Percentiles rank a stretch among this genome's conserved stretches.
These are phyloP conservation scores for Bruguiera parviflora DNA, from an alignment of 345 rosid genomes.

Conservation along the genomic window DNA sequence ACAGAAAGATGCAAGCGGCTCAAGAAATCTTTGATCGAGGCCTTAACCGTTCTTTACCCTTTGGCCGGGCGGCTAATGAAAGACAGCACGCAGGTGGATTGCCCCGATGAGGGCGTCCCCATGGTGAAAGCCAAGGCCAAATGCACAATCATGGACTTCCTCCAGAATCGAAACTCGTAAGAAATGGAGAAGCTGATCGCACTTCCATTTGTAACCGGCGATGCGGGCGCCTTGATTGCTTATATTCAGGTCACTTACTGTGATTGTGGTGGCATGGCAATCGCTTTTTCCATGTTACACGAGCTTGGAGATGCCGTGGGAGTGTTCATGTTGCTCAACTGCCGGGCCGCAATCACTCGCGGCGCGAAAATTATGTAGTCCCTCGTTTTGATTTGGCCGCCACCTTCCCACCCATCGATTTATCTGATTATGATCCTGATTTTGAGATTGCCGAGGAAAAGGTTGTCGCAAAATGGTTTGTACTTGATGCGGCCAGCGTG, in stretches of 20 bases:
- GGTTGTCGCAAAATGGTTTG: neutral
- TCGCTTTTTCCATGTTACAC: neutral
- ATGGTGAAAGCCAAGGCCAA: neutral
- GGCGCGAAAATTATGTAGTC: neutral
- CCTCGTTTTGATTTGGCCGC: neutral
- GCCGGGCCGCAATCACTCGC: neutral
- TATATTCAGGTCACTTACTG: neutral
- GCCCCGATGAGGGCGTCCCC: neutral
- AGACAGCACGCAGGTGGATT: neutral
- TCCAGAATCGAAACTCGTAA: neutral
- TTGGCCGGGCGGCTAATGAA: neutral
- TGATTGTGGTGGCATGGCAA: neutral
- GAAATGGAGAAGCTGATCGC: neutral
- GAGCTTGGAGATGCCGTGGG: neutral
- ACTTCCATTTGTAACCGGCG: neutral
- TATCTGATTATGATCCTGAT: neutral
- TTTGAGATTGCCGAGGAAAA: neutral
- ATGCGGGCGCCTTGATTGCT: neutral
- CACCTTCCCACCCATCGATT: neutral
- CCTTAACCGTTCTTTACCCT: neutral
- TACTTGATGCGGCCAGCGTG: neutral
- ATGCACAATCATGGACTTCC: neutral
- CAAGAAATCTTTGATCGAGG: neutral
- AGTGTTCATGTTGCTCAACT: neutral
- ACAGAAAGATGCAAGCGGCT: neutral